phyloP scores from a whole-genome alignment of 805 yeast genomes.

The Candida oleophila region DNA sequence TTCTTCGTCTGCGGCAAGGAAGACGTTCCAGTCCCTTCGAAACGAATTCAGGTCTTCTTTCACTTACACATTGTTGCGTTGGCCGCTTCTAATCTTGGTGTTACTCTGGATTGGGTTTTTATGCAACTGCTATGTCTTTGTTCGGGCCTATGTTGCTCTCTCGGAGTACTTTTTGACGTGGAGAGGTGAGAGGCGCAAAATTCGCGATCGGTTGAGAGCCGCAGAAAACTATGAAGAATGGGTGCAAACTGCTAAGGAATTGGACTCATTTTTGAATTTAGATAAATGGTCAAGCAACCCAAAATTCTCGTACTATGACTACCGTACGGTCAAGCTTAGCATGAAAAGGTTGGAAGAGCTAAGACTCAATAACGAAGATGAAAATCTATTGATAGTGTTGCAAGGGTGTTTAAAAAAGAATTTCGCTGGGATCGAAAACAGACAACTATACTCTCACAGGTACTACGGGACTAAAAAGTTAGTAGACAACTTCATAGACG shows the following conservation, averaged over 20 bases:
- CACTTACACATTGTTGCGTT: constrained; percentile 49
- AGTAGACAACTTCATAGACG: constrained; percentile 53
- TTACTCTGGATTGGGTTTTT: constrained; percentile 54
- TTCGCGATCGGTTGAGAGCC: constrained; percentile 49
- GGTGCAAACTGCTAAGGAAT: constrained; percentile 52
- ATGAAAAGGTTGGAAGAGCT: constrained; percentile 39
- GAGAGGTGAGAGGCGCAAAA: constrained; percentile 53
- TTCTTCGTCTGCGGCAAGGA: neutral
- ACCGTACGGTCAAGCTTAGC: constrained; percentile 53
- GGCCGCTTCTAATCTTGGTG: constrained; percentile 60
- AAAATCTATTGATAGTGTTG: constrained; percentile 52
- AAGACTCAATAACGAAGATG: constrained; percentile 31
- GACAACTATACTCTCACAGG: constrained; percentile 67
- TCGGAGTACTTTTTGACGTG: constrained; percentile 61
- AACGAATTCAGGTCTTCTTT: constrained; percentile 39
- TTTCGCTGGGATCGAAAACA: constrained; percentile 77
- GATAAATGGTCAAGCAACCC: constrained; percentile 65
- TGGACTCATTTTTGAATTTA: constrained; percentile 59
- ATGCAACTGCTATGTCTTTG: constrained; percentile 46
- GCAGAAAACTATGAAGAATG: constrained; percentile 61
- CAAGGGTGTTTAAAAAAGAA: constrained; percentile 70
- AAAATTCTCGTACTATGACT: constrained; percentile 66
- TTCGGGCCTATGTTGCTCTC: constrained; percentile 60
- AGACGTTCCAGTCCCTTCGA: constrained; percentile 13
- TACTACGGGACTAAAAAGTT: constrained; percentile 71